Evolutionary conservation across 495 filamentous ascomycete genomes (phyloP).

Genomic region (Aspergillus heteromorphus): DNA sequence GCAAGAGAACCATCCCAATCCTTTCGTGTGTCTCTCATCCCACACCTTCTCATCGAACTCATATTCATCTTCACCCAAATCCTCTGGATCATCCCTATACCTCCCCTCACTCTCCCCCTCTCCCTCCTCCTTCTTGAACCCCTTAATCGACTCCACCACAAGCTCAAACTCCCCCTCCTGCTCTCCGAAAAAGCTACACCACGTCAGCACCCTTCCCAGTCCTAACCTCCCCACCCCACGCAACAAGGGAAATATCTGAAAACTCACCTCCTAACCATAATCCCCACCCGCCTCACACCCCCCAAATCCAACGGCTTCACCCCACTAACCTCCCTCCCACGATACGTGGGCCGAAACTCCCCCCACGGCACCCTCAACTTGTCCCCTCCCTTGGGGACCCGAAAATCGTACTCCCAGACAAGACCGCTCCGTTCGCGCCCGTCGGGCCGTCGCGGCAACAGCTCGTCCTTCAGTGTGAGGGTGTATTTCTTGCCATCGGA

Average conservation of each 20-base stretch:
- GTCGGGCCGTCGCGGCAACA: constrained; percentile 49
- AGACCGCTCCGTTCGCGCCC: constrained; percentile 59
- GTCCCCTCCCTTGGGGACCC: constrained; percentile 4
- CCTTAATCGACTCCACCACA: constrained; percentile 45
- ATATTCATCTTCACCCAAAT: background rate
- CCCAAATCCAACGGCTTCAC: constrained; percentile 48
- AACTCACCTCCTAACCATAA: constrained; percentile 74
- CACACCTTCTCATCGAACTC: background rate
- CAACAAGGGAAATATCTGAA: background rate
- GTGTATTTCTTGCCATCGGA: constrained; percentile 59
- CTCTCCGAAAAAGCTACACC: constrained; percentile 63
- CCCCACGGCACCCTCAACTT: constrained; percentile 51
- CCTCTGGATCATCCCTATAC: background rate
- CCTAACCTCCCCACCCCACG: background rate
- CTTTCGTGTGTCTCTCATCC: background rate
- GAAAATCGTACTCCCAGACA: constrained; percentile 42
- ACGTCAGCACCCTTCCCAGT: constrained; percentile 6
- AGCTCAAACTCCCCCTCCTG: constrained; percentile 67
- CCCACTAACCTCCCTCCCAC: constrained; percentile 59
- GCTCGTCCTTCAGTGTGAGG: constrained; percentile 64
- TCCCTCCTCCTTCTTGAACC: background rate
- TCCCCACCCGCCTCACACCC: constrained; percentile 57
- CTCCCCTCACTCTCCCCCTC: background rate
- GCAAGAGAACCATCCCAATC: background rate
- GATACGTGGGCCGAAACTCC: constrained; percentile 64